Evolutionary conservation across 352 stramenopile genomes (phyloP).

Genomic region (Pythium chondricola): DNA sequence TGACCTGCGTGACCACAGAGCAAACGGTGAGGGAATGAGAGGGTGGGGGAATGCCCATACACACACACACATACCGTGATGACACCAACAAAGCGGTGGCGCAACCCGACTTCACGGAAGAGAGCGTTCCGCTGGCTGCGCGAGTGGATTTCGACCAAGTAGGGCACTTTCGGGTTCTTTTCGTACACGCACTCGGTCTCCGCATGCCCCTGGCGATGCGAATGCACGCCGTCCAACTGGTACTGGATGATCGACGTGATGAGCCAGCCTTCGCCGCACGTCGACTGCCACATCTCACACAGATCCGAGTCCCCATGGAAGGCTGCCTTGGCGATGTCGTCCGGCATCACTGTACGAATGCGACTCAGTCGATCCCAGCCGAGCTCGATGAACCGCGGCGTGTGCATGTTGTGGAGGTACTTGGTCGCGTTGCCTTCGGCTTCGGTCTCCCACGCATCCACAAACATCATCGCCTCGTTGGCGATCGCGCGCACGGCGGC

Average conservation of each 20-base stretch:
- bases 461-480: constrained; percentile 75
- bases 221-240: constrained; percentile 61
- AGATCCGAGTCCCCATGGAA: constrained; percentile 48
- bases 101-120: constrained; percentile 67
- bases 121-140: constrained; percentile 72
- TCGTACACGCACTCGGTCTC: constrained; percentile 20
- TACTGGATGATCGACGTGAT: constrained; percentile 79
- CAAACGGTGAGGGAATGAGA: background rate
- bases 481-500: background rate
- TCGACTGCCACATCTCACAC: constrained; percentile 64
- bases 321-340: constrained; percentile 53
- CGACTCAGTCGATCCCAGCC: constrained; percentile 69
- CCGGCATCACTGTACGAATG: constrained; percentile 53
- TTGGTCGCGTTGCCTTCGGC: constrained; percentile 46
- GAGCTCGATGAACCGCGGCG: constrained; percentile 56
- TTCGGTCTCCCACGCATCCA: constrained; percentile 78
- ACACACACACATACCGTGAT: constrained; percentile 31
- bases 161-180: constrained; percentile 40
- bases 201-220: constrained; percentile 25
- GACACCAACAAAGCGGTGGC: constrained; percentile 67
- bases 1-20: constrained; percentile 25
- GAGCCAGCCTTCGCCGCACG: constrained; percentile 71
- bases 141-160: constrained; percentile 60
- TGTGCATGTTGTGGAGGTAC: constrained; percentile 52
- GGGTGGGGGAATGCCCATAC: background rate